Conservation (phyloP, 163 green algal genomes). For the Volvox carteri region DNA sequence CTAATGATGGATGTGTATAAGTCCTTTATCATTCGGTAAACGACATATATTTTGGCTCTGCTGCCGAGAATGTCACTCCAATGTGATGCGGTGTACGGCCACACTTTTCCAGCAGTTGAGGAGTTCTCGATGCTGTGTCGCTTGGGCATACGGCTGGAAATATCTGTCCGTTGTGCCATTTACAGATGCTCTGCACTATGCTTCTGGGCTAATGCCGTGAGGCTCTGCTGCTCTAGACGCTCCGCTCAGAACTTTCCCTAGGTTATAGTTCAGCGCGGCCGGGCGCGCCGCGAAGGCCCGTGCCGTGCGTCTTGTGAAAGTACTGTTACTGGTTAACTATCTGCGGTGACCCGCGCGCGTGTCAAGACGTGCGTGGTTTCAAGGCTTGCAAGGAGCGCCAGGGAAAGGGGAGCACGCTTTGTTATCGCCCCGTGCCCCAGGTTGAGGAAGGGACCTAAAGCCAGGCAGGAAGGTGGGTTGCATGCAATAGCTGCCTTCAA, state of each 20-base stretch:
- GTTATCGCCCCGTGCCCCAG: slow-evolving; percentile 13
- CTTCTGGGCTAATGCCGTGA: too few species aligned
- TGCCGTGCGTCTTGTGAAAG: background rate
- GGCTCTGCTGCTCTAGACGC: background rate
- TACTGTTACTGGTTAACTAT: background rate
- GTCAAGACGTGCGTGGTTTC: background rate
- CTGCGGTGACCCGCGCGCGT: background rate
- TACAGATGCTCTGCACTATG: background rate
- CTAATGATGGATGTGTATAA: background rate
- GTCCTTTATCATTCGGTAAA: too few species aligned
- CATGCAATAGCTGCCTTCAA: background rate
- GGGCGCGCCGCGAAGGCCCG: background rate
- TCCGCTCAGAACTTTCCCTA: background rate
- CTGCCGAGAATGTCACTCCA: background rate
- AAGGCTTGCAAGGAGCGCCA: background rate
- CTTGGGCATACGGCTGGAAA: background rate
- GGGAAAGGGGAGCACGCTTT: background rate
- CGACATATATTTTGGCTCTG: too few species aligned
- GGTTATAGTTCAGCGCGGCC: background rate
- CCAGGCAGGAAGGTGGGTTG: background rate
- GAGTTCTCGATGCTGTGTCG: background rate
- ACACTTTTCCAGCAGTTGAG: background rate
- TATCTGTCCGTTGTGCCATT: background rate
- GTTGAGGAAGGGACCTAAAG: background rate
- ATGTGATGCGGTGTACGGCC: background rate